Evolutionary conservation across 1,284 basidiomycete genomes (phyloP), one percentile per base, ranked within the genome.

Genomic region (Trametes hirsuta): DNA sequence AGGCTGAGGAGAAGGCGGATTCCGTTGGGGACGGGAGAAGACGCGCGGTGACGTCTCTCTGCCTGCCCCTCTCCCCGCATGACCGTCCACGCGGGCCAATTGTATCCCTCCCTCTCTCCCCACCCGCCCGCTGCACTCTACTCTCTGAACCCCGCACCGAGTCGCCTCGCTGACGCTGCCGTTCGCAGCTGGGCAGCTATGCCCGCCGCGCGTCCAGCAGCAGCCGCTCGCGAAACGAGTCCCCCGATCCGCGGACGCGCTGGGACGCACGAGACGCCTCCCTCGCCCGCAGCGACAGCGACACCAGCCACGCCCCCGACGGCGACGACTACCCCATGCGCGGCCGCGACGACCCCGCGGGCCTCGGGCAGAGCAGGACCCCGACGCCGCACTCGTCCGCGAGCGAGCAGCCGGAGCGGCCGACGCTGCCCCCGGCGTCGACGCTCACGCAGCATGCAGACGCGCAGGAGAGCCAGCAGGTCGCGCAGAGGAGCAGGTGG

Each of bases 401-500:
- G 6, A 61, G 67, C 40, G 67, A 65, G 14, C 70, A 69, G 46
- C 54, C 63, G 6, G 59, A 63, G 49, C 51, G 53, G 44, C 65
- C 65, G 2, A 63, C 55, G 0, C 58, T 66, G 15, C 62, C 64
- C 4, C 64, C 64, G 18, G 64, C 64, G 3, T 65, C 64, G 24
- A 66, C 63, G 36, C 36, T 60, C 21, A 58, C 57, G 6, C 63
- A 61, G 24, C 63, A 63, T 34, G 62, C 64, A 11, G 66, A 63
- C 21, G 66, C 62, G 15, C 54, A 66, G 30, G 70, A 74, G n/a
- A 69, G 66, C 51, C 74, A 75, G 53, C 73, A 76, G 65, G 81
- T 90, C 2, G 83, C 81, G 18, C 85, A 82, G 60, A 80, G 91
- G 25, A 90, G 89, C 69, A 79, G 91, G 47, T 95, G 93, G 93